phyloP scores from a whole-genome alignment of 768 basidiomycete genomes.

The Lactarius quietus region DNA sequence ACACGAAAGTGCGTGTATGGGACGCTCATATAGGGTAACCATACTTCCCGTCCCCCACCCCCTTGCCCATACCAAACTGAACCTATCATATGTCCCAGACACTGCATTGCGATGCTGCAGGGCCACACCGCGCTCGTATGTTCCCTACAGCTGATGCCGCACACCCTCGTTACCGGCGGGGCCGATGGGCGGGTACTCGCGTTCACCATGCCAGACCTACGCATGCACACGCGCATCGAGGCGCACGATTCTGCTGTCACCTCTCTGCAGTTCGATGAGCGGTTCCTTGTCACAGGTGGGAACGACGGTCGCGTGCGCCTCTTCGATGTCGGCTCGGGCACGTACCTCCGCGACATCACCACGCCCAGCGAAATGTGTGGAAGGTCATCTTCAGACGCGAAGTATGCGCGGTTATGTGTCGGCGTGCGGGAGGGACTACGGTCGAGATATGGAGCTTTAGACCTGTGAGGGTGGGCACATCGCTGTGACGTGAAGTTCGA shows the following conservation, averaged over 20 bases:
- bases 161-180: slow-evolving; percentile 88
- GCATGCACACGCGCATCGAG: slow-evolving; percentile 59
- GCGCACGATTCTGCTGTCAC: slow-evolving; percentile 90
- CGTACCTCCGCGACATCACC: slow-evolving; percentile 70
- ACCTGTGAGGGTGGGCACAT: background rate
- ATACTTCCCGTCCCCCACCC: slow-evolving; percentile 14
- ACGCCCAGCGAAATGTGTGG: slow-evolving; percentile 85
- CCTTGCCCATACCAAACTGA: background rate
- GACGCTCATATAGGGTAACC: slow-evolving; percentile 73
- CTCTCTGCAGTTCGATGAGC: slow-evolving; percentile 78
- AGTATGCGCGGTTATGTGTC: slow-evolving; percentile 77
- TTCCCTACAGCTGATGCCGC: slow-evolving; percentile 38
- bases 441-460: slow-evolving; percentile 84
- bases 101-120: slow-evolving; percentile 25
- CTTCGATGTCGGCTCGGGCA: slow-evolving; percentile 64
- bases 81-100: slow-evolving; percentile 3
- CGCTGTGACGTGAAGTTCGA: background rate
- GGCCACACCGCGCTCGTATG: slow-evolving; percentile 27
- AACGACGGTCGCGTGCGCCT: slow-evolving; percentile 81
- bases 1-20: slow-evolving; percentile 98
- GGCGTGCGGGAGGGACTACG: slow-evolving; percentile 74
- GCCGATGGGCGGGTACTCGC: slow-evolving; percentile 82
- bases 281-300: slow-evolving; percentile 82
- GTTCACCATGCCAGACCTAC: slow-evolving; percentile 36
- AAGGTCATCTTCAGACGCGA: slow-evolving; percentile 72